Evolutionary conservation across 2,329 filamentous ascomycete species (phyloP).

Genomic region (Colletotrichum eremochloae): DNA sequence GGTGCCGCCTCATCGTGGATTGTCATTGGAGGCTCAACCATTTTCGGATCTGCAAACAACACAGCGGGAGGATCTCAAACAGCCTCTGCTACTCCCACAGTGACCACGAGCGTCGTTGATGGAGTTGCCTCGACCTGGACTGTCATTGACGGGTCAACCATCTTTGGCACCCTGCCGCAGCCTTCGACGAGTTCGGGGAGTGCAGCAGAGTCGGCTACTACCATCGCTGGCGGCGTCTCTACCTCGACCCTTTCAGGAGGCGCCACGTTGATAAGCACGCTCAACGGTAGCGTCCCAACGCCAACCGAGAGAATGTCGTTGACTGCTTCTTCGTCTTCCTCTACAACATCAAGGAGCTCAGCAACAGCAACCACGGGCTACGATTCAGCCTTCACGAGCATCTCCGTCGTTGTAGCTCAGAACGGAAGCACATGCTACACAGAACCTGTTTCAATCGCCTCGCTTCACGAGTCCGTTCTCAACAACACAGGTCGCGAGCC

Average conservation of each 20-base stretch:
- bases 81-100: not conserved
- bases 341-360: not conserved
- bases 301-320: not conserved
- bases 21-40: slow-evolving; percentile 5
- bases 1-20: slow-evolving; percentile 15
- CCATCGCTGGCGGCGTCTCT: not conserved
- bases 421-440: slow-evolving; percentile 36
- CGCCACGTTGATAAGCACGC: not conserved
- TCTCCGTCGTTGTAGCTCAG: slow-evolving; percentile 18
- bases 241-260: not conserved
- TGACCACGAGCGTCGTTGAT: slow-evolving; percentile 16
- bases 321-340: not conserved
- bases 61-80: not conserved
- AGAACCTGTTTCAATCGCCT: slow-evolving; percentile 8
- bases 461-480: slow-evolving; percentile 47
- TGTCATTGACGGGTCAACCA: slow-evolving; percentile 2
- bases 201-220: not conserved
- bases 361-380: not conserved
- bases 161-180: not conserved
- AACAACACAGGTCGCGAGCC: slow-evolving; percentile 48
- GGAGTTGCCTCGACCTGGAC: slow-evolving; percentile 11
- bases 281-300: not conserved
- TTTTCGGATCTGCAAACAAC: not conserved
- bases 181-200: not conserved
- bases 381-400: slow-evolving; percentile 32